Evolutionary conservation across 208 protist genomes (phyloP).

Genomic region (Trypanosomatidae sp.): DNA sequence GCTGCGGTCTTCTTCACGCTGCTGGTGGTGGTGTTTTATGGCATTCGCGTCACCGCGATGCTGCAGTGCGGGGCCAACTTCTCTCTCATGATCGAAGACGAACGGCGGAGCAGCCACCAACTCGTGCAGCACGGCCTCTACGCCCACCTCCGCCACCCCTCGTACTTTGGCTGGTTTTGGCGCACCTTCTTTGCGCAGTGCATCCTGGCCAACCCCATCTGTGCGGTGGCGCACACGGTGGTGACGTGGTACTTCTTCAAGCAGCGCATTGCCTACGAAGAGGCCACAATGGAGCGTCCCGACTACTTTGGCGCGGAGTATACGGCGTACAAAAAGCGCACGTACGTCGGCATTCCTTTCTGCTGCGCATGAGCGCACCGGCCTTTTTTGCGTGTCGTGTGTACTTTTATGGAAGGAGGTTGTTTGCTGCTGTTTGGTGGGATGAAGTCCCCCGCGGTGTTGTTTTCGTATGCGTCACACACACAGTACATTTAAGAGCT

Average conservation of each 20-base stretch:
- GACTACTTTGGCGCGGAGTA: conserved; percentile 93
- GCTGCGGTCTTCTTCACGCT: conserved; percentile 33
- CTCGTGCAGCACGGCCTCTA: conserved; percentile 93
- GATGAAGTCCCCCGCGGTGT: too few species aligned
- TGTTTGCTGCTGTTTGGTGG: too few species aligned
- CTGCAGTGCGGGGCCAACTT: conserved; percentile 85
- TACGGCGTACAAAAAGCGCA: conserved; percentile 63
- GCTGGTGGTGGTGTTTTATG: conserved; percentile 57
- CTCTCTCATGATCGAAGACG: conserved; percentile 74
- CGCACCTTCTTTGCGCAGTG: conserved; percentile 90
- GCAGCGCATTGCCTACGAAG: conserved; percentile 90
- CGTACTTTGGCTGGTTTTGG: conserved; percentile 98
- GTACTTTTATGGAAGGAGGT: too few species aligned
- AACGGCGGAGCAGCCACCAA: conserved; percentile 62
- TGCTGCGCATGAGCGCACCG: not conserved
- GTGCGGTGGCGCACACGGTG: conserved; percentile 59
- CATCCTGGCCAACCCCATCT: conserved; percentile 93
- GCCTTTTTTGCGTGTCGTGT: not conserved
- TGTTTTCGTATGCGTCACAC: too few species aligned
- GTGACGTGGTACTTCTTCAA: conserved; percentile 93
- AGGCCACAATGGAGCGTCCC: conserved; percentile 55
- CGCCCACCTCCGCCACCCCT: conserved; percentile 86
- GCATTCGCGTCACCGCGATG: conserved; percentile 77
- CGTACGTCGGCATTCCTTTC: conserved; percentile 91
- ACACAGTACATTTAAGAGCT: too few species aligned